These are phyloP conservation scores for Teunomyces lycoperdinae DNA, from an alignment of 805 yeast species.

Conservation along the genomic window DNA sequence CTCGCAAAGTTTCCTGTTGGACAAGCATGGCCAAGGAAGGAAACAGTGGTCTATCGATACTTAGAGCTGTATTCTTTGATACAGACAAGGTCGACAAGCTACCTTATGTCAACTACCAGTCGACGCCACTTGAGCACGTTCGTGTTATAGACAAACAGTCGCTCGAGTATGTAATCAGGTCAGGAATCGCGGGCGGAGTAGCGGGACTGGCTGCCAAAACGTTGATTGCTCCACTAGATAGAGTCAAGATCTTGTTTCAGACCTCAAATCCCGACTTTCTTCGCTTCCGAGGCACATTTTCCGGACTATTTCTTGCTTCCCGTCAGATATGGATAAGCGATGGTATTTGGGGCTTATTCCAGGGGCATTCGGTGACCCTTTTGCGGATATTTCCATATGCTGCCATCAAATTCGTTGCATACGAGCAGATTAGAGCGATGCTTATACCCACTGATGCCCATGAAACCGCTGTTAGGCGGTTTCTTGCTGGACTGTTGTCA, in stretches of 20 bases:
- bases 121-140: constrained; percentile 27
- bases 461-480: constrained; percentile 79
- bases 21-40: constrained; percentile 3
- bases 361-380: constrained; percentile 94
- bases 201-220: constrained; percentile 98
- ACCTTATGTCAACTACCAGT: constrained; percentile 22
- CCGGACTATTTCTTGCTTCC: constrained; percentile 75
- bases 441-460: constrained; percentile 70
- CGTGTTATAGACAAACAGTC: constrained; percentile 62
- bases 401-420: constrained; percentile 92
- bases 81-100: constrained; percentile 5
- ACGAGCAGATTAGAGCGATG: constrained; percentile 82
- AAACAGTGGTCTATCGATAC: not conserved
- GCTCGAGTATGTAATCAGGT: constrained; percentile 71
- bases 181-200: constrained; percentile 91
- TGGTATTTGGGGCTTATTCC: constrained; percentile 80
- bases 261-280: constrained; percentile 88
- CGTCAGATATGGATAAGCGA: constrained; percentile 61
- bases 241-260: constrained; percentile 93
- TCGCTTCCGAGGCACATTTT: constrained; percentile 74
- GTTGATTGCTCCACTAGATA: constrained; percentile 88
- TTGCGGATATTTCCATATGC: constrained; percentile 94
- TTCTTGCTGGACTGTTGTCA: constrained; percentile 85
- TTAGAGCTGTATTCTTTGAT: not conserved
- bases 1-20: not conserved